A percentile compares a stretch with the other conserved stretches of the same genome.
Evolutionary conservation across 2,329 filamentous ascomycete species (phyloP).

Genomic region (Paraconiothyrium brasiliense): DNA sequence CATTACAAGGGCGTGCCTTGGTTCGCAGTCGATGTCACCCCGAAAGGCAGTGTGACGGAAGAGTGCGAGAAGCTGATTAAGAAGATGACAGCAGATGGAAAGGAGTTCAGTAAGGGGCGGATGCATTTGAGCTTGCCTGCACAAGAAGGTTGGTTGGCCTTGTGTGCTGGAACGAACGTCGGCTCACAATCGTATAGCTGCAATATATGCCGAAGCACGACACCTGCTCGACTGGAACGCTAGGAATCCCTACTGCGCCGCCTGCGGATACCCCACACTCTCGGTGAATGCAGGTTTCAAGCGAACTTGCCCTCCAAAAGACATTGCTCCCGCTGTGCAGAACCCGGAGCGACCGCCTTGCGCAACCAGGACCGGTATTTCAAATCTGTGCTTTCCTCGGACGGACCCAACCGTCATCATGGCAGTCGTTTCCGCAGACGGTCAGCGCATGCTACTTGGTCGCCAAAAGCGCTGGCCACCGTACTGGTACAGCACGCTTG

Average conservation of each 20-base stretch:
- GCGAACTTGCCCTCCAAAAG: constrained; percentile 77
- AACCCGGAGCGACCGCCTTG: constrained; percentile 72
- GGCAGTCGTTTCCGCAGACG: constrained; percentile 84
- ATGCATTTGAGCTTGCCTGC: constrained; percentile 69
- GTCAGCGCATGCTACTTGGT: constrained; percentile 81
- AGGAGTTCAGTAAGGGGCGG: constrained; percentile 73
- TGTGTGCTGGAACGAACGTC: neutral
- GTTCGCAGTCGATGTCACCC: constrained; percentile 90
- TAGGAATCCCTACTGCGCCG: constrained; percentile 89
- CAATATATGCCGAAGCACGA: constrained; percentile 88
- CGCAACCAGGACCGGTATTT: constrained; percentile 82
- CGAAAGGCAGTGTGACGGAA: constrained; percentile 69
- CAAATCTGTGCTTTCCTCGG: constrained; percentile 89
- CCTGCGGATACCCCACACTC: constrained; percentile 84
- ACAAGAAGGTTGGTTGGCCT: constrained; percentile 65
- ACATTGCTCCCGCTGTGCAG: constrained; percentile 61
- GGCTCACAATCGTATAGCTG: constrained; percentile 65
- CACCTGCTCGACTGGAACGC: constrained; percentile 93
- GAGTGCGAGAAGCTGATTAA: constrained; percentile 70
- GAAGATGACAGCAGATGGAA: constrained; percentile 67
- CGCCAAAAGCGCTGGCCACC: constrained; percentile 84
- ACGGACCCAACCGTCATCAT: constrained; percentile 97
- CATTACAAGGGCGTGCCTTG: constrained; percentile 81
- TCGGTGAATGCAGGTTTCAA: constrained; percentile 83
- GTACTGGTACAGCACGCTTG: constrained; percentile 87